phyloP scores from a whole-genome alignment of 768 basidiomycete genomes.

The Lactarius psammicola region DNA sequence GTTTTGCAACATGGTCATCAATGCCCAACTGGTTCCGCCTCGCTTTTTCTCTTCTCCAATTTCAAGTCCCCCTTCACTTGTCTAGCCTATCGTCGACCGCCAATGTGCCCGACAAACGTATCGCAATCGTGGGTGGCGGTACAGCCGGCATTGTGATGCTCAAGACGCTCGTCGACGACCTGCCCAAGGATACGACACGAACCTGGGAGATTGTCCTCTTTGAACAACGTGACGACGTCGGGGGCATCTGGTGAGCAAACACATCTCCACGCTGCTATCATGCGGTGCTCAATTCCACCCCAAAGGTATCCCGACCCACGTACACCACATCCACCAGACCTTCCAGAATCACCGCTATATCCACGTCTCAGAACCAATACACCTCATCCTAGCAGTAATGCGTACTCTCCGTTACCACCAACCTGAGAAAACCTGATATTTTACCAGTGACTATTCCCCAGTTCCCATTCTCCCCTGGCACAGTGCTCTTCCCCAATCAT shows the following conservation, averaged over 20 bases:
- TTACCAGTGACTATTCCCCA: slow-evolving; percentile 48
- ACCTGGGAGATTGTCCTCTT: slow-evolving; percentile 51
- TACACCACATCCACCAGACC: slow-evolving; percentile 42
- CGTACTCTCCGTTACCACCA: neutral
- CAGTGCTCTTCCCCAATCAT: slow-evolving; percentile 51
- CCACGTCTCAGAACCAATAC: slow-evolving; percentile 55
- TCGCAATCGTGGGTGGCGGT: slow-evolving; percentile 56
- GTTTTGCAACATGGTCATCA: neutral
- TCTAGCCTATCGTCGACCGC: neutral
- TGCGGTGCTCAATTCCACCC: neutral
- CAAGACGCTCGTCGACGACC: slow-evolving; percentile 46
- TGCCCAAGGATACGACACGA: slow-evolving; percentile 42
- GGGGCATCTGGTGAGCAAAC: slow-evolving; percentile 52
- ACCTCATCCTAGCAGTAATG: slow-evolving; percentile 47
- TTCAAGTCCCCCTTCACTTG: neutral
- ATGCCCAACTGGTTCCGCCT: slow-evolving; percentile 23
- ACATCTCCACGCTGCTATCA: neutral
- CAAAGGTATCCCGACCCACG: slow-evolving; percentile 47
- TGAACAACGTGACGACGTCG: slow-evolving; percentile 51
- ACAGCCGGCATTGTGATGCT: slow-evolving; percentile 55
- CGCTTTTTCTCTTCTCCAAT: slow-evolving; percentile 20
- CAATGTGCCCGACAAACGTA: slow-evolving; percentile 39
- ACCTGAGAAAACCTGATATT: slow-evolving; percentile 30
- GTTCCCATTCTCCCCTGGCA: slow-evolving; percentile 51
- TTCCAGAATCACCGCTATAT: slow-evolving; percentile 47